A percentile compares a stretch with the other conserved stretches of the same genome.
Evolutionary conservation across 1,139 yeast genomes (phyloP).

Genomic region (Suzukiozyma palmioleophila): DNA sequence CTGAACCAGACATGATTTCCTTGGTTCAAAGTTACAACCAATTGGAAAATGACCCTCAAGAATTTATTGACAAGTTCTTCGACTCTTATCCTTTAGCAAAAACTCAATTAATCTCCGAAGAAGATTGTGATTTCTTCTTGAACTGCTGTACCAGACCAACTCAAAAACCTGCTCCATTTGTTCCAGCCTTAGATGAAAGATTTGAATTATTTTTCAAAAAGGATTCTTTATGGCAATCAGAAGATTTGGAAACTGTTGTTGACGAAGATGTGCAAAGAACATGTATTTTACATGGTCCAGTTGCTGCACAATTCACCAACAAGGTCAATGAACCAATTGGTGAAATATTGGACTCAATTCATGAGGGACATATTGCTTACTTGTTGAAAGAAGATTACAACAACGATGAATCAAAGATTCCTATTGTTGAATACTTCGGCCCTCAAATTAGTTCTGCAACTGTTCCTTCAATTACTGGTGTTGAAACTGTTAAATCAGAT

Average conservation of each 20-base stretch:
- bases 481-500: constrained; percentile 30
- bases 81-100: constrained; percentile 67
- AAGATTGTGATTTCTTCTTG: constrained; percentile 91
- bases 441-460: constrained; percentile 35
- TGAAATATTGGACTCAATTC: constrained; percentile 82
- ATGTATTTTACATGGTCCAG: constrained; percentile 97
- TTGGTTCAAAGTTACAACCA: constrained; percentile 70
- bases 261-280: constrained; percentile 97
- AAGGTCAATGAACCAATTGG: constrained; percentile 89
- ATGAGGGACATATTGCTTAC: constrained; percentile 79
- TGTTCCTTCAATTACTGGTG: constrained; percentile 21
- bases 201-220: constrained; percentile 96
- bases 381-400: constrained; percentile 66
- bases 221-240: constrained; percentile 98
- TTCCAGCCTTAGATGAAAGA: constrained; percentile 90
- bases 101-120: constrained; percentile 85
- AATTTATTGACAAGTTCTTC: constrained; percentile 56
- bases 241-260: constrained; percentile 92
- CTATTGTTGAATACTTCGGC: constrained; percentile 87
- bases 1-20: constrained; percentile 48
- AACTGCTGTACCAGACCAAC: constrained; percentile 75
- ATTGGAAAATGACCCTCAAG: constrained; percentile 59
- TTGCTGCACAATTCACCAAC: constrained; percentile 89
- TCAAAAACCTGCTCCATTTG: constrained; percentile 97
- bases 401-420: constrained; percentile 68